Conservation (phyloP, 2,329 filamentous ascomycete genomes). For the Ascomycota sp. region DNA sequence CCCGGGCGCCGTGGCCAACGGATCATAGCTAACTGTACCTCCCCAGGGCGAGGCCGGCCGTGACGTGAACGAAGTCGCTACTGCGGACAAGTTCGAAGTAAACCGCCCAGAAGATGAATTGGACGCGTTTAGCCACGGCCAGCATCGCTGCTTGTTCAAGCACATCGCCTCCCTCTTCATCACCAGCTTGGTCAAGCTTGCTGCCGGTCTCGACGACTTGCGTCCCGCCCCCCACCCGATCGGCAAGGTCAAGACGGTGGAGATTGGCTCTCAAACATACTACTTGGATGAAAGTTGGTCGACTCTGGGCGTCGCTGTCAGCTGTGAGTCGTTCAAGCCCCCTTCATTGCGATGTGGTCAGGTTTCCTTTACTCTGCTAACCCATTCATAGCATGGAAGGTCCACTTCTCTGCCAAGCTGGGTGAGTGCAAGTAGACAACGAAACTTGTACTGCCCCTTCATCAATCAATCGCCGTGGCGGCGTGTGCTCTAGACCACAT, state of each 20-base stretch:
- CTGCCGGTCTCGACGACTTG: constrained; percentile 19
- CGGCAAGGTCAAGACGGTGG: constrained; percentile 22
- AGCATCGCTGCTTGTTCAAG: constrained; percentile 22
- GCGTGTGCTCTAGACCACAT: too few relatives aligned
- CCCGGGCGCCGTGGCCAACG: constrained; percentile 3
- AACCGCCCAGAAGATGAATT: constrained; percentile 17
- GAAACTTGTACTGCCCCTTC: too few relatives aligned
- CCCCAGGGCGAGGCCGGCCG: constrained; percentile 15
- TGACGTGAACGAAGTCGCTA: constrained; percentile 14
- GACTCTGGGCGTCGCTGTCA: constrained; percentile 20
- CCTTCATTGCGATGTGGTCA: too few relatives aligned
- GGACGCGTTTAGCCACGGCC: constrained; percentile 21
- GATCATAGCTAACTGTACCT: background rate
- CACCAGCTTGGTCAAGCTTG: constrained; percentile 18
- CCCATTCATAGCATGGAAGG: too few relatives aligned
- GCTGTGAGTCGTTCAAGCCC: constrained; percentile 15
- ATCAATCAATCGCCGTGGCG: too few relatives aligned
- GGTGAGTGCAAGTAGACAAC: too few relatives aligned
- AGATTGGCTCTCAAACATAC: constrained; percentile 15
- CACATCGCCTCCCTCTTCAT: constrained; percentile 19
- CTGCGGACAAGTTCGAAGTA: constrained; percentile 19
- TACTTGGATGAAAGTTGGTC: constrained; percentile 27
- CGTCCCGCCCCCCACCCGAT: constrained; percentile 23
- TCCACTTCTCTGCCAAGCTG: too few relatives aligned
- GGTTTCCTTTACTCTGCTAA: too few relatives aligned